Evolutionary conservation across 225 moss, liverwort and hornwort species (phyloP).

Genomic region (Anthoceros angustus): DNA sequence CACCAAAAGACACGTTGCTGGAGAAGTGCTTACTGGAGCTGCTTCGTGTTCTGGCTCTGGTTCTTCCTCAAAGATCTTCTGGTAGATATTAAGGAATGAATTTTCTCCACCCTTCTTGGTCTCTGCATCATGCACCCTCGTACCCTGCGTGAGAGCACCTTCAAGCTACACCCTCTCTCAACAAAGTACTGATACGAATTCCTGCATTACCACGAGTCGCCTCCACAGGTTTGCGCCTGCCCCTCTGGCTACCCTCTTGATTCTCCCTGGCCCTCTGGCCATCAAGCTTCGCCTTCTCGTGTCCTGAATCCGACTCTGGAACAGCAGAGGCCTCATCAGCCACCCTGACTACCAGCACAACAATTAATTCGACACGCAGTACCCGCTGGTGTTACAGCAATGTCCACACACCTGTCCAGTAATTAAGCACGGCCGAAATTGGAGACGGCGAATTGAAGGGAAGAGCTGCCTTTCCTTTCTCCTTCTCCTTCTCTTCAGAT

Average conservation of each 20-base stretch:
- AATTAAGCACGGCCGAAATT: conserved; percentile 50
- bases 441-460: conserved; percentile 56
- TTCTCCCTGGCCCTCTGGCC: conserved; percentile 72
- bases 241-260: conserved; percentile 79
- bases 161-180: neutral
- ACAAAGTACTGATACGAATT: neutral
- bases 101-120: conserved; percentile 94
- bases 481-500: conserved; percentile 33
- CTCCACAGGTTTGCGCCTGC: conserved; percentile 77
- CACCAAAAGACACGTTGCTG: neutral
- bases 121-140: conserved; percentile 26
- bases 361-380: neutral
- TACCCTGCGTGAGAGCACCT: neutral
- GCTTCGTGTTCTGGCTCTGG: conserved; percentile 77
- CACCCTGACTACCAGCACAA: neutral
- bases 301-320: conserved; percentile 81
- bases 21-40: conserved; percentile 57
- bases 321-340: neutral
- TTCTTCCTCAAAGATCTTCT: conserved; percentile 94
- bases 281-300: conserved; percentile 72
- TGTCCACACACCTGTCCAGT: conserved; percentile 52
- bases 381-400: neutral
- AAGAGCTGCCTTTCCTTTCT: conserved; percentile 12
- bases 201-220: conserved; percentile 55
- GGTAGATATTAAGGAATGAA: conserved; percentile 86